phyloP scores from a whole-genome alignment of 345 rosid genomes.

The Laguncularia racemosa region DNA sequence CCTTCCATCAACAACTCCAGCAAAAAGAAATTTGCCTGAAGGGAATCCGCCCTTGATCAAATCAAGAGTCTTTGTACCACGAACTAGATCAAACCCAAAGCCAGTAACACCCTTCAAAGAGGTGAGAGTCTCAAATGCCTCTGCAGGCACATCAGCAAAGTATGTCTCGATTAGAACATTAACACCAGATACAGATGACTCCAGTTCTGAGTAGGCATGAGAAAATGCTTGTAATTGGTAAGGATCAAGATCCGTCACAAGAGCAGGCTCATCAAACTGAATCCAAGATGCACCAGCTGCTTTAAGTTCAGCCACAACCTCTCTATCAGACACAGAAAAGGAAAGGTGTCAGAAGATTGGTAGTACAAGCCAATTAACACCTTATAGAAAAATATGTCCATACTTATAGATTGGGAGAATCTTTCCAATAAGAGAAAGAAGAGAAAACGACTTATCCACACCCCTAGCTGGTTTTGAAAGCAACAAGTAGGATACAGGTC shows the following conservation, averaged over 20 bases:
- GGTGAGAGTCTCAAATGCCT: slow-evolving; percentile 71
- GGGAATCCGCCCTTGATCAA: slow-evolving; percentile 83
- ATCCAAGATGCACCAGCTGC: slow-evolving; percentile 95
- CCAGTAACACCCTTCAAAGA: slow-evolving; percentile 79
- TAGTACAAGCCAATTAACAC: neutral
- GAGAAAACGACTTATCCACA: slow-evolving; percentile 67
- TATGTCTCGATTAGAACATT: slow-evolving; percentile 84
- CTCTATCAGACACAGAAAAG: slow-evolving; percentile 35
- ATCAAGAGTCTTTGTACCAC: slow-evolving; percentile 74
- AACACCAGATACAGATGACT: slow-evolving; percentile 73
- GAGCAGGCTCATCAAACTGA: slow-evolving; percentile 90
- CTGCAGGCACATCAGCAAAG: slow-evolving; percentile 84
- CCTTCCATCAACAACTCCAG: slow-evolving; percentile 97
- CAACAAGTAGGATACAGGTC: slow-evolving; percentile 90
- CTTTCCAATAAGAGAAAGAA: slow-evolving; percentile 75
- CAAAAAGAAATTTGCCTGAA: slow-evolving; percentile 71
- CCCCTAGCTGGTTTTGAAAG: slow-evolving; percentile 92
- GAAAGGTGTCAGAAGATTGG: slow-evolving; percentile 4
- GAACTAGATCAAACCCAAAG: slow-evolving; percentile 79
- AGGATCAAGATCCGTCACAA: slow-evolving; percentile 79
- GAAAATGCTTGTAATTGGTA: slow-evolving; percentile 69
- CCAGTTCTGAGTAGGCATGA: slow-evolving; percentile 70
- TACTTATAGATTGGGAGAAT: slow-evolving; percentile 90
- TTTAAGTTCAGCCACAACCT: slow-evolving; percentile 78
- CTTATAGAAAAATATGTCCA: slow-evolving; percentile 10